Base-by-base conservation (phyloP, 495 filamentous ascomycete species). In the Penicillium bialowiezense region DNA sequence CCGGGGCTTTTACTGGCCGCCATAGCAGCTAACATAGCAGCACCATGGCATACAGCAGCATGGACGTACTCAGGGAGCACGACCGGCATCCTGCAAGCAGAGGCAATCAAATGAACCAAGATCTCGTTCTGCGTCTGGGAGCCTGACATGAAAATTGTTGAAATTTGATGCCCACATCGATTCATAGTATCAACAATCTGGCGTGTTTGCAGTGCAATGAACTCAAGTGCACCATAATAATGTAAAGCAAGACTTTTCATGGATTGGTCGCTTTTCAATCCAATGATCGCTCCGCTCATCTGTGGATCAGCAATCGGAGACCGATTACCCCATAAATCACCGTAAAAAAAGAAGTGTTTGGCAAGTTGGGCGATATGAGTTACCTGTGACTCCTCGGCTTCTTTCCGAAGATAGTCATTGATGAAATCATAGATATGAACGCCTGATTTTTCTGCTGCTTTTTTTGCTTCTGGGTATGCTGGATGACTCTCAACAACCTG, bases 101-200 rank as follows among this genome's bases (percentile, higher is more conserved):
- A 89, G 2, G 93, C 91, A 48, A 97, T 89, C 26, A 97, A 84
- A 17, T 82, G 71, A 78, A 97, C 91, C 20, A 98, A 74, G 45
- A 98, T 85, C 20, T 84, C 80, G 64, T 97, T 98, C 66, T 96
- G 90, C 73, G 92, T 97, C 62, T 96, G 93, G 17, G 87, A 91
- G 45, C 93, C 93, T 17, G 88, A 93, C 92, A 98, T 96, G 79
- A 96, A 98, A 68, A 98, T 96, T 42, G 87, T 91, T 33, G 73
- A 78, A 66, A 97, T 91, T 35, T 74, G 67, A 65, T 97, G 92
- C 21, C 91, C 91, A 8, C 83, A 71, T 9, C 75, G 64, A 70
- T 96, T 97, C 88, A 97, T 95, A 2, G 87, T 79, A 58, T 95
- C 87, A 50, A 97, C 79, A 60, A 98, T 98, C 62, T 98, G 92